phyloP scores from a whole-genome alignment of 306 rosid genomes.

The Cucumis cinereus region DNA sequence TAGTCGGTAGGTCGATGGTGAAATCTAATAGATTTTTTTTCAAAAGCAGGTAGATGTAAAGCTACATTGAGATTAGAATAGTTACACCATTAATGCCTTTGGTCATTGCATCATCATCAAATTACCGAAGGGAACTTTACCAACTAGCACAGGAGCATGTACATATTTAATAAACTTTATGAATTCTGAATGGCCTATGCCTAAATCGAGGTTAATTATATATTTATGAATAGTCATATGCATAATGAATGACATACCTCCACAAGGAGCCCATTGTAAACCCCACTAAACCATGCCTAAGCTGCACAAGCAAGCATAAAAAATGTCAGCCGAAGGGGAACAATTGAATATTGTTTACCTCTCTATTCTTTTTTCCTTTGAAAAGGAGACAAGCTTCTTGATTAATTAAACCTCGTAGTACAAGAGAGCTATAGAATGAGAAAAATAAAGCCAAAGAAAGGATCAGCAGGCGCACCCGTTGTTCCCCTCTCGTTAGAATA shows the following conservation, averaged over 20 bases:
- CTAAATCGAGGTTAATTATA: not conserved
- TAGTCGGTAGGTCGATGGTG: not conserved
- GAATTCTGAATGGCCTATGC: not conserved
- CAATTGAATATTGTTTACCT: not conserved
- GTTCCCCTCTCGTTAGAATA: not conserved
- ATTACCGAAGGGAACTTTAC: not conserved
- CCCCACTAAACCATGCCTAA: conserved; percentile 87
- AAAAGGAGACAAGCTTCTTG: too few relatives aligned
- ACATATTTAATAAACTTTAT: not conserved
- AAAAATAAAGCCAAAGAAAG: too few relatives aligned
- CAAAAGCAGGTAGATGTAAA: not conserved
- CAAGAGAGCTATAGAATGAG: too few relatives aligned
- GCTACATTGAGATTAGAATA: not conserved
- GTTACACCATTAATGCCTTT: not conserved
- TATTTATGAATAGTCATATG: conserved; percentile 3
- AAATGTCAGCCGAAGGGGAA: not conserved
- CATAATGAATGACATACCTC: conserved; percentile 49
- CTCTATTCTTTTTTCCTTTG: too few relatives aligned
- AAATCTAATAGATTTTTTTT: not conserved
- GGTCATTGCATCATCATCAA: not conserved
- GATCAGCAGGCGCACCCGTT: too few relatives aligned
- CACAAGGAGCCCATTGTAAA: conserved; percentile 77
- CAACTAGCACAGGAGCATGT: not conserved
- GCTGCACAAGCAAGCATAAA: conserved; percentile 46
- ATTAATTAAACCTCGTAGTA: too few relatives aligned